phyloP scores from a whole-genome alignment of 2,329 filamentous ascomycete species.

The Aureobasidium musti region DNA sequence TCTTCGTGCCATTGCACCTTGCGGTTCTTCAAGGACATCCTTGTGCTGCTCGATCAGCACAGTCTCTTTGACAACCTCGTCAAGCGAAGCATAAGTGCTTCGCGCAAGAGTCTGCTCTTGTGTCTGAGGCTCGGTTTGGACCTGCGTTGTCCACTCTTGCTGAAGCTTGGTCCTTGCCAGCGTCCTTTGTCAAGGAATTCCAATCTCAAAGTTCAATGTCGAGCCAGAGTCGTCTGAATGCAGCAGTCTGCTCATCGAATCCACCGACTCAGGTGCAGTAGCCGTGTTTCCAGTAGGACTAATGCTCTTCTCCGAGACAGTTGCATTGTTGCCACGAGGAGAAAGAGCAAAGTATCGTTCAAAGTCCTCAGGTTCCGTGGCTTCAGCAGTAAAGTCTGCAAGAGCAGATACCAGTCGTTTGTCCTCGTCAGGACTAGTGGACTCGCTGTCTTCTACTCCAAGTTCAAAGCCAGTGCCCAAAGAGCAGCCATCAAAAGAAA shows the following conservation, averaged over 20 bases:
- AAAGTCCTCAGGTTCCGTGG: slow-evolving; percentile 6
- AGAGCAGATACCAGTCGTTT: background rate
- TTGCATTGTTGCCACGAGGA: background rate
- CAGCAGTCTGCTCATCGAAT: background rate
- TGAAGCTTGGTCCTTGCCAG: background rate
- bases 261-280: background rate
- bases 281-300: background rate
- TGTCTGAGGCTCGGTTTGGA: slow-evolving; percentile 13
- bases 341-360: background rate
- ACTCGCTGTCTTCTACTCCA: background rate
- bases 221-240: slow-evolving; percentile 7
- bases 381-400: slow-evolving; percentile 8
- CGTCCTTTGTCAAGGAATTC: background rate
- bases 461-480: background rate
- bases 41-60: background rate
- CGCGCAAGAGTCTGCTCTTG: background rate
- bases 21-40: background rate
- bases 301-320: background rate
- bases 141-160: background rate
- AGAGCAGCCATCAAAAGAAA: background rate
- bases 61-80: background rate
- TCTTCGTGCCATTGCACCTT: background rate
- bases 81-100: slow-evolving; percentile 3
- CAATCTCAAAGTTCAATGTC: slow-evolving; percentile 8
- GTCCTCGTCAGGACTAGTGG: background rate